A percentile compares a stretch with the other conserved stretches of the same genome.
Conservation (phyloP, 257 asterid genomes). For the Solanum piurae region DNA sequence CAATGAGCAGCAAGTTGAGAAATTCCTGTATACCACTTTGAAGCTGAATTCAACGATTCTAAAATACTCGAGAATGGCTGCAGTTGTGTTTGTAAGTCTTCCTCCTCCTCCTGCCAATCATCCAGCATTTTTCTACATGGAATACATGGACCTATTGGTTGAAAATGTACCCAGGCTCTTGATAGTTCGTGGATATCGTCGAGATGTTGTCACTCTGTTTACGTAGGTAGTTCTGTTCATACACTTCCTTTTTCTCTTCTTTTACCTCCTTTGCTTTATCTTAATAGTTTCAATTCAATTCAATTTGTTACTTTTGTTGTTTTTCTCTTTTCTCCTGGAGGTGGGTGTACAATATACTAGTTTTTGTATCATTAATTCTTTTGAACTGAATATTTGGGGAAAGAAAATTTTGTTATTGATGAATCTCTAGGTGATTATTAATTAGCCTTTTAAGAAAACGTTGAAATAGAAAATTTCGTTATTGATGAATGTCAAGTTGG, state of each 20-base stretch:
- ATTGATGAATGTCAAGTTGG: background rate
- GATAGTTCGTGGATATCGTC: slow-evolving; percentile 89
- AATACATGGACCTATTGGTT: slow-evolving; percentile 91
- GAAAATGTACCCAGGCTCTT: slow-evolving; percentile 94
- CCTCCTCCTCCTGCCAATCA: slow-evolving; percentile 95
- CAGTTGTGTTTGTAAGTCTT: slow-evolving; percentile 89
- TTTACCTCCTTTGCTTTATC: background rate
- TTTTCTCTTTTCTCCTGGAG: background rate
- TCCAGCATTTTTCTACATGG: slow-evolving; percentile 90
- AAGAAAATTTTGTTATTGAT: background rate
- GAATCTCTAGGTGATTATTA: background rate
- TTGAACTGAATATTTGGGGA: background rate
- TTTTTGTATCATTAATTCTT: background rate
- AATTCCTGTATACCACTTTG: slow-evolving; percentile 65
- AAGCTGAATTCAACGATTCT: slow-evolving; percentile 81
- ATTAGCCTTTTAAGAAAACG: background rate
- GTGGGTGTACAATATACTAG: background rate
- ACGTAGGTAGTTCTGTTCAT: slow-evolving; percentile 33
- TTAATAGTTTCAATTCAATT: background rate
- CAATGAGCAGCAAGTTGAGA: slow-evolving; percentile 80
- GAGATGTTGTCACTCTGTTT: slow-evolving; percentile 93
- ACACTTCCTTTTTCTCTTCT: background rate
- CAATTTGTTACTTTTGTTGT: background rate
- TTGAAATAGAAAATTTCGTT: background rate
- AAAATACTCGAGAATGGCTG: slow-evolving; percentile 90